phyloP scores from a whole-genome alignment of 768 basidiomycete genomes.

The Mycena alexandri region DNA sequence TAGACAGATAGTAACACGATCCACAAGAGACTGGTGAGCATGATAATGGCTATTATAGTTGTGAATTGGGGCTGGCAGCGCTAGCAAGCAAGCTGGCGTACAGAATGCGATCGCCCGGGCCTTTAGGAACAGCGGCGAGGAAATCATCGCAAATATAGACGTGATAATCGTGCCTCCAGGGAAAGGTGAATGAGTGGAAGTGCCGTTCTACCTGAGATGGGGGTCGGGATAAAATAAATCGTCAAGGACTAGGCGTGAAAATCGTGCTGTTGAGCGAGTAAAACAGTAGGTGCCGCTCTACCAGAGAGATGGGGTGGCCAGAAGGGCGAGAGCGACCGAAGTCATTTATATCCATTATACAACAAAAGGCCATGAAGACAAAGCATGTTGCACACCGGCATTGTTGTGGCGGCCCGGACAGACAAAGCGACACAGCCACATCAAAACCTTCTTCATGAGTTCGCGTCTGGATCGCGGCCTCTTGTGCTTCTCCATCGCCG shows the following conservation, averaged over 20 bases:
- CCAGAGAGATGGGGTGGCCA: slow-evolving; percentile 27
- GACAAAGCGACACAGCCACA: too few relatives aligned
- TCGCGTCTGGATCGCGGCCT: neutral
- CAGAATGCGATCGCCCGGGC: slow-evolving; percentile 35
- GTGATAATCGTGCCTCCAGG: slow-evolving; percentile 16
- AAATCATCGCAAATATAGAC: slow-evolving; percentile 12
- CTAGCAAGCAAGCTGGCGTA: slow-evolving; percentile 4
- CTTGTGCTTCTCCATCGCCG: slow-evolving; percentile 65
- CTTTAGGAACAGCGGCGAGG: slow-evolving; percentile 24
- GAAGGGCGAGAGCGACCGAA: slow-evolving; percentile 7
- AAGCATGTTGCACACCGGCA: neutral
- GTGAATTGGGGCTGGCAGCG: neutral
- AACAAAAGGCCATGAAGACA: slow-evolving; percentile 4
- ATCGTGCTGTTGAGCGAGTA: slow-evolving; percentile 20
- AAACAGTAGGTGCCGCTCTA: slow-evolving; percentile 10
- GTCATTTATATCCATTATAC: neutral
- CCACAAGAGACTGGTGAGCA: slow-evolving; percentile 62
- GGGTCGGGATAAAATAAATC: neutral
- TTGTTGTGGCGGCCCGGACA: too few relatives aligned
- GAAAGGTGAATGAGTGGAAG: slow-evolving; percentile 2
- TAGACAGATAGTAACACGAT: slow-evolving; percentile 60
- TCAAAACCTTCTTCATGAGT: neutral
- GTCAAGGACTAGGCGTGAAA: slow-evolving; percentile 16
- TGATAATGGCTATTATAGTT: slow-evolving; percentile 53
- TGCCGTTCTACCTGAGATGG: slow-evolving; percentile 23